Percentiles rank a stretch among this genome's conserved stretches.
Evolutionary conservation across 352 stramenopile genomes (phyloP).

Genomic region (Globisporangium nunn): DNA sequence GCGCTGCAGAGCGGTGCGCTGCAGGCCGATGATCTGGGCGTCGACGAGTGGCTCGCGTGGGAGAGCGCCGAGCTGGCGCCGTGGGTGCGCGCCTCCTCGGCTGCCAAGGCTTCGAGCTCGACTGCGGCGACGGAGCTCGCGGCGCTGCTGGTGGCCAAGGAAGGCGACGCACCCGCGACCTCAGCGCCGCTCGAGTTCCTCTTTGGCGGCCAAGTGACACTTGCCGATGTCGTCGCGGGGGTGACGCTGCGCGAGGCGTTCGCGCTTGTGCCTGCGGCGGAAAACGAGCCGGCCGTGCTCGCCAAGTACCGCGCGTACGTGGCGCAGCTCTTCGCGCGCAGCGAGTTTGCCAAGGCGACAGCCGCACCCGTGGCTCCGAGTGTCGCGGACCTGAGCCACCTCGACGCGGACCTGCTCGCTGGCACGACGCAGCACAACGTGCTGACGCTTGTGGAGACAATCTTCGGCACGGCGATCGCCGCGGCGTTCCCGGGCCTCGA

Average conservation of each 20-base stretch:
- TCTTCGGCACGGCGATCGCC: constrained; percentile 70
- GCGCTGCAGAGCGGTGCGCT: constrained; percentile 30
- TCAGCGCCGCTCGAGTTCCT: constrained; percentile 47
- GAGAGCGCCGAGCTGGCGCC: constrained; percentile 57
- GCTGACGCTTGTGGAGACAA: constrained; percentile 59
- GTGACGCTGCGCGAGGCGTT: constrained; percentile 62
- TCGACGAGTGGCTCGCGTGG: constrained; percentile 84
- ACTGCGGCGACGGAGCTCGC: constrained; percentile 24
- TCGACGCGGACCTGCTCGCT: constrained; percentile 37
- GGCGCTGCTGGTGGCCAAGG: constrained; percentile 51
- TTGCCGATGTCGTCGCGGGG: constrained; percentile 68
- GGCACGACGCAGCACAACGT: constrained; percentile 76
- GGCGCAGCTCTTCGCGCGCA: constrained; percentile 41
- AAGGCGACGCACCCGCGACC: constrained; percentile 38
- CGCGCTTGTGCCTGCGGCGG: constrained; percentile 33
- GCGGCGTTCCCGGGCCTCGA: constrained; percentile 53
- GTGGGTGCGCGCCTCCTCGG: constrained; percentile 31
- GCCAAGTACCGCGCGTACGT: constrained; percentile 66
- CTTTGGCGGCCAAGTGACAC: constrained; percentile 50
- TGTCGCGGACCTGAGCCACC: constrained; percentile 17
- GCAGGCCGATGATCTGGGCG: constrained; percentile 60
- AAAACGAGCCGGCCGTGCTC: constrained; percentile 38
- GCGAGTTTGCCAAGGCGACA: constrained; percentile 44
- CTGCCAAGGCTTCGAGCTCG: constrained; percentile 2
- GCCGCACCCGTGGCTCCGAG: constrained; percentile 12